These are phyloP conservation scores for Chytriomyces confervae DNA, from an alignment of 192 early-diverging fungal species.

Conservation along the genomic window DNA sequence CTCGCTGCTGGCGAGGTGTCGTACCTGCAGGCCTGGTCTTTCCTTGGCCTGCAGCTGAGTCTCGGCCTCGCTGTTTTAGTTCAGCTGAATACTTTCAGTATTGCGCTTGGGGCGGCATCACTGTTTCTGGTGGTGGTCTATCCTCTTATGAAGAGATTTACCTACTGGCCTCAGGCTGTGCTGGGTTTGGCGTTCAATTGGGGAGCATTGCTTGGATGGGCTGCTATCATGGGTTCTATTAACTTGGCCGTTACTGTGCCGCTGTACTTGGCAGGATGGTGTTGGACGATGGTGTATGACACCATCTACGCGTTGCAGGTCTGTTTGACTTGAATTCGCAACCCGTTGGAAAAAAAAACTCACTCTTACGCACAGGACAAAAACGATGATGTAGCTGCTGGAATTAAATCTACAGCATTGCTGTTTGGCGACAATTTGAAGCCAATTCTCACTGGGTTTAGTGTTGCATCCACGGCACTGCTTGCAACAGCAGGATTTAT, in stretches of 20 bases:
- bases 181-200: constrained; percentile 93
- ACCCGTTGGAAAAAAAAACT: not conserved
- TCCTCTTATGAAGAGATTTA: constrained; percentile 94
- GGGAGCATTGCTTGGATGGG: constrained; percentile 88
- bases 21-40: constrained; percentile 71
- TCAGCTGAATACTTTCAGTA: constrained; percentile 91
- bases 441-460: constrained; percentile 73
- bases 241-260: constrained; percentile 78
- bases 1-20: constrained; percentile 79
- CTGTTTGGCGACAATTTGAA: constrained; percentile 78
- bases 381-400: constrained; percentile 81
- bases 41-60: constrained; percentile 78
- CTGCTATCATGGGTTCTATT: constrained; percentile 69
- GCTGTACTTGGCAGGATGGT: constrained; percentile 82
- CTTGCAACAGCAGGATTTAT: constrained; percentile 77
- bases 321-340: not conserved
- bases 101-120: constrained; percentile 80
- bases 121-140: constrained; percentile 79
- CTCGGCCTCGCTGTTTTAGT: constrained; percentile 82
- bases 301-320: constrained; percentile 96
- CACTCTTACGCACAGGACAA: constrained; percentile 69
- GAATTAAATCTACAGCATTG: constrained; percentile 91
- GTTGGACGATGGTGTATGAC: constrained; percentile 96
- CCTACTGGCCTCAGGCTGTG: constrained; percentile 92
- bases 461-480: constrained; percentile 68